phyloP scores from a whole-genome alignment of 2,329 filamentous ascomycete species.

The Botrytis cinerea region DNA sequence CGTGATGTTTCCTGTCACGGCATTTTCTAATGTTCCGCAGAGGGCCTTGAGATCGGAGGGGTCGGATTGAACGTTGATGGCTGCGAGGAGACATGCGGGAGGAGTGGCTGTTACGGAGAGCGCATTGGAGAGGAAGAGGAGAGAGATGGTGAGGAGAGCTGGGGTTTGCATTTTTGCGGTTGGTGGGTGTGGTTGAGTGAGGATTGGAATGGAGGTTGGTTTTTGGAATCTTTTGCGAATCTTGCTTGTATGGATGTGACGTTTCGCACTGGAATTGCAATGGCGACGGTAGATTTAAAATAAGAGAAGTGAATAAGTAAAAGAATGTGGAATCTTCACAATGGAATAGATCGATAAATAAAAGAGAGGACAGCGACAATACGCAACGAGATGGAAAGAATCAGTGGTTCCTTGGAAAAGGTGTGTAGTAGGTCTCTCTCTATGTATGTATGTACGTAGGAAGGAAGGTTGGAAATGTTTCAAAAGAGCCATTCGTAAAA shows the following conservation, averaged over 20 bases:
- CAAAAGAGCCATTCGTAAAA: not conserved
- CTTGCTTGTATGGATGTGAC: not conserved
- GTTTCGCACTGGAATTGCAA: not conserved
- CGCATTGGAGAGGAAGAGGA: conserved; percentile 29
- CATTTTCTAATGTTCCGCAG: conserved; percentile 22
- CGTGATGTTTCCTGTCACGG: conserved; percentile 27
- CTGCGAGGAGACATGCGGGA: conserved; percentile 38
- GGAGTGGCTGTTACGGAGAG: conserved; percentile 31
- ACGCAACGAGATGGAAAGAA: conserved; percentile 2
- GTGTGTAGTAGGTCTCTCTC: not conserved
- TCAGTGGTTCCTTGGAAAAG: not conserved
- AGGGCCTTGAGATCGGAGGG: conserved; percentile 26
- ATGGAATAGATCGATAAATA: not conserved
- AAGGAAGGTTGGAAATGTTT: not conserved
- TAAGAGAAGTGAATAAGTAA: not conserved
- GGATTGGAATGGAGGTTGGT: not conserved
- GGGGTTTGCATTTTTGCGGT: conserved; percentile 32
- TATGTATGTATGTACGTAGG: not conserved
- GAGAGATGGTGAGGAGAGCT: conserved; percentile 32
- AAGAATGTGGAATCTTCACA: not conserved
- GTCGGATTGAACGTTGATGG: conserved; percentile 25
- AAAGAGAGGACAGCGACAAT: conserved; percentile 22
- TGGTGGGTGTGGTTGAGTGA: not conserved
- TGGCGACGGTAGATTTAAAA: not conserved
- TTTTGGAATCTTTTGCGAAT: not conserved